Percentiles rank a stretch among this genome's conserved stretches.
These are phyloP conservation scores for Leersia perrieri DNA, from an alignment of 176 grass and related monocot species.

Conservation along the genomic window DNA sequence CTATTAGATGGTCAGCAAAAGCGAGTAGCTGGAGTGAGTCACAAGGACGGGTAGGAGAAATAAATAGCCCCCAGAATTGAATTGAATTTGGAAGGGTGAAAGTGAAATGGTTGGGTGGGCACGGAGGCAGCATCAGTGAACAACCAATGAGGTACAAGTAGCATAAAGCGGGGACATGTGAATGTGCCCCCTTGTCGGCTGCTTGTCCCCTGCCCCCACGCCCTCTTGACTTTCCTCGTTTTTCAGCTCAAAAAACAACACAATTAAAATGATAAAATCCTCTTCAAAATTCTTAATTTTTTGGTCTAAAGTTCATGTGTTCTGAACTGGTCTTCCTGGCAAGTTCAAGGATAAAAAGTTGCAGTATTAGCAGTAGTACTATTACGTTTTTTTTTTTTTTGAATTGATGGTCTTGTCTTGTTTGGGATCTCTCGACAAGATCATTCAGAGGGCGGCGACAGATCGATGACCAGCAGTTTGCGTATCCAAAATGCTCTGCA, in stretches of 20 bases:
- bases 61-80: not conserved
- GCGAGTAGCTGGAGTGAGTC: too few relatives aligned
- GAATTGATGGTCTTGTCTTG: not conserved
- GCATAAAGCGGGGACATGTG: conserved; percentile 43
- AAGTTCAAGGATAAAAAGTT: too few relatives aligned
- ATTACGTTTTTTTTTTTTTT: too few relatives aligned
- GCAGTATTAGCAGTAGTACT: too few relatives aligned
- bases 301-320: not conserved
- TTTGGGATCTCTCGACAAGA: not conserved
- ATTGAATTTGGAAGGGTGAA: not conserved
- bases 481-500: not conserved
- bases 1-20: too few relatives aligned
- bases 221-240: not conserved
- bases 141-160: not conserved
- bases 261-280: too few relatives aligned
- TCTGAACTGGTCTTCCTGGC: too few relatives aligned
- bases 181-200: conserved; percentile 51
- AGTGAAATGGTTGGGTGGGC: not conserved
- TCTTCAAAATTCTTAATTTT: not conserved
- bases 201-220: conserved; percentile 24
- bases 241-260: not conserved
- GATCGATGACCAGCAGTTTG: not conserved
- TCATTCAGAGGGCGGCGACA: not conserved
- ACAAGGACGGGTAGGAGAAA: not conserved
- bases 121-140: not conserved